Conservation (phyloP, 495 filamentous ascomycete species). For the Chlorociboria aeruginascens region DNA sequence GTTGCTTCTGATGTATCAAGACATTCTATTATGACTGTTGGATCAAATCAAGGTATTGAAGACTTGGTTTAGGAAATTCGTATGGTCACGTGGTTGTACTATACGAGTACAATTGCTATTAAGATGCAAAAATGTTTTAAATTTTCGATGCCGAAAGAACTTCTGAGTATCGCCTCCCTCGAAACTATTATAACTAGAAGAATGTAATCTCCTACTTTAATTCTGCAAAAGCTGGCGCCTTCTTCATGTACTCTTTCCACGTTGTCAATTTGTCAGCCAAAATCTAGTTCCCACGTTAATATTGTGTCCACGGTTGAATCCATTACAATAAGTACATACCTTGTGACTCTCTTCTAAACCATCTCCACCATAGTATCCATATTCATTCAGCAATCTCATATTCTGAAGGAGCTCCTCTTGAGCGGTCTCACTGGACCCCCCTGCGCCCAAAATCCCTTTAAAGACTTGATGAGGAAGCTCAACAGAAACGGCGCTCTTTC, state of each 20-base stretch:
- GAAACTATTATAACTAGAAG: too few relatives aligned
- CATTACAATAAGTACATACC: slow-evolving; percentile 1
- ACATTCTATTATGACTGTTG: too few relatives aligned
- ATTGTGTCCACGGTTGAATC: neutral
- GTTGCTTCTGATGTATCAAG: too few relatives aligned
- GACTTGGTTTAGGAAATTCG: too few relatives aligned
- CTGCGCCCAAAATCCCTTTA: slow-evolving; percentile 26
- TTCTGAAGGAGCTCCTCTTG: slow-evolving; percentile 44
- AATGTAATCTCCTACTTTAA: slow-evolving; percentile 15
- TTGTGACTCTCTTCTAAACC: slow-evolving; percentile 23
- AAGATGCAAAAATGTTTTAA: too few relatives aligned
- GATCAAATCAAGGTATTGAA: too few relatives aligned
- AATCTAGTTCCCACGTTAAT: slow-evolving; percentile 9
- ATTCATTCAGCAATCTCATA: slow-evolving; percentile 32
- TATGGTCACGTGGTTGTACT: too few relatives aligned
- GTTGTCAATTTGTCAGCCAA: slow-evolving; percentile 27
- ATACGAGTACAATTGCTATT: too few relatives aligned
- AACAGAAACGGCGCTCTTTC: slow-evolving; percentile 27
- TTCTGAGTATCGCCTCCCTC: too few relatives aligned
- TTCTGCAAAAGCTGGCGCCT: slow-evolving; percentile 17
- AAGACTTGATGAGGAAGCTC: slow-evolving; percentile 35
- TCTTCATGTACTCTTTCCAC: slow-evolving; percentile 27
- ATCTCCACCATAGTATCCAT: slow-evolving; percentile 39
- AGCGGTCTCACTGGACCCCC: slow-evolving; percentile 27
- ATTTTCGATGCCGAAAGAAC: too few relatives aligned